Conservation (phyloP, 352 stramenopile species). For the Blastocystis sp. region DNA sequence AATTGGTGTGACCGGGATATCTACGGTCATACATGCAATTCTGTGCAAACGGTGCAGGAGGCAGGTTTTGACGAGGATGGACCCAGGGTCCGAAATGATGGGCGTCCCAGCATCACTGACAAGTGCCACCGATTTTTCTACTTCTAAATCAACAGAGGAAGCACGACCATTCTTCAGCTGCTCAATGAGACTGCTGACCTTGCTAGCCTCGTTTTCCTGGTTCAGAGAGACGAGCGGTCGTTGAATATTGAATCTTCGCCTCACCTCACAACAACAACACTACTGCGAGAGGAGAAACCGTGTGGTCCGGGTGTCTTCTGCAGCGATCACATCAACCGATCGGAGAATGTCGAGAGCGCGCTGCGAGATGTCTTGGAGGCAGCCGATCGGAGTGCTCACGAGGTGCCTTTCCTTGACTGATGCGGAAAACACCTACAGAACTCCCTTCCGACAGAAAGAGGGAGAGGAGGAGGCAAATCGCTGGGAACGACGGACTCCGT, state of each 20-base stretch:
- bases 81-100: conserved; percentile 7
- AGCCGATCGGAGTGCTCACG: conserved; percentile 48
- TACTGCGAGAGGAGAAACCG: conserved; percentile 20
- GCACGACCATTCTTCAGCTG: background rate
- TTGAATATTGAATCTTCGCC: background rate
- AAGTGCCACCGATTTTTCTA: conserved; percentile 32
- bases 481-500: background rate
- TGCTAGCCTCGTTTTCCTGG: conserved; percentile 21
- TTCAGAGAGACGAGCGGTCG: conserved; percentile 5
- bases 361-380: background rate
- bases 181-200: background rate
- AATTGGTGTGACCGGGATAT: conserved; percentile 24
- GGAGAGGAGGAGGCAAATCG: background rate
- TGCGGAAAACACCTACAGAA: background rate
- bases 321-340: background rate
- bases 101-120: conserved; percentile 39
- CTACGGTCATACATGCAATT: background rate
- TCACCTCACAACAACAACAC: background rate
- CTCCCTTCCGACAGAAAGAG: background rate
- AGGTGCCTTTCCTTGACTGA: conserved; percentile 4
- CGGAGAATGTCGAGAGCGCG: background rate
- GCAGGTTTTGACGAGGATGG: conserved; percentile 13
- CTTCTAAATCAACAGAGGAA: background rate
- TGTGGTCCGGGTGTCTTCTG: conserved; percentile 42
- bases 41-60: background rate